These are phyloP conservation scores for Cercospora citrullina DNA, from an alignment of 2,329 filamentous ascomycete species.

Conservation along the genomic window DNA sequence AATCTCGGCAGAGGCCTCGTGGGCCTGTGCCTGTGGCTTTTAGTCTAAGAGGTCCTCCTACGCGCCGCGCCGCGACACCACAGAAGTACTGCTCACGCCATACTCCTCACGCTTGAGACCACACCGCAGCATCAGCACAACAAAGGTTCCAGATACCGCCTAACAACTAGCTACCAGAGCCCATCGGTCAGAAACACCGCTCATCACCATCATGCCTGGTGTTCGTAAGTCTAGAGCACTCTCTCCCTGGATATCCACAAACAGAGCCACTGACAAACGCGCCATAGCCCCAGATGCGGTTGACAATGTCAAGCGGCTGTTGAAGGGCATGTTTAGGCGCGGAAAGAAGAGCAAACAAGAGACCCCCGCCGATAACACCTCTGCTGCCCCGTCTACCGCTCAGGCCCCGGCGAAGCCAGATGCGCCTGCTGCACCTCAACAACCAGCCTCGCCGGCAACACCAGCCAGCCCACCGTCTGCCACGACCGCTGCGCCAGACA, in stretches of 20 bases:
- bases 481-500: slow-evolving; percentile 20
- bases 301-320: slow-evolving; percentile 28
- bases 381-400: slow-evolving; percentile 9
- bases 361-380: slow-evolving; percentile 5
- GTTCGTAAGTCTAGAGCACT: slow-evolving; percentile 24
- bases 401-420: slow-evolving; percentile 3
- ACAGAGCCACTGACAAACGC: slow-evolving; percentile 6
- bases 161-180: not conserved
- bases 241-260: slow-evolving; percentile 1
- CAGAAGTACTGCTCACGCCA: not conserved
- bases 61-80: not conserved
- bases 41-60: not conserved
- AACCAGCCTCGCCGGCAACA: slow-evolving; percentile 1
- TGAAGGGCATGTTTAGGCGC: slow-evolving; percentile 29
- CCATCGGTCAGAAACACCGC: not conserved
- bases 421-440: slow-evolving; percentile 4
- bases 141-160: not conserved
- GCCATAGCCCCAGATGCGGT: slow-evolving; percentile 28
- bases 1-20: not conserved
- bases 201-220: slow-evolving; percentile 23
- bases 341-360: slow-evolving; percentile 26
- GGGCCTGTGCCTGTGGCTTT: not conserved
- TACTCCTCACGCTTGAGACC: not conserved
- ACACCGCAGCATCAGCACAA: not conserved
- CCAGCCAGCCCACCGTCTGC: slow-evolving; percentile 4